Conservation (phyloP, 805 yeast genomes). For the Lachancea meyersii region DNA sequence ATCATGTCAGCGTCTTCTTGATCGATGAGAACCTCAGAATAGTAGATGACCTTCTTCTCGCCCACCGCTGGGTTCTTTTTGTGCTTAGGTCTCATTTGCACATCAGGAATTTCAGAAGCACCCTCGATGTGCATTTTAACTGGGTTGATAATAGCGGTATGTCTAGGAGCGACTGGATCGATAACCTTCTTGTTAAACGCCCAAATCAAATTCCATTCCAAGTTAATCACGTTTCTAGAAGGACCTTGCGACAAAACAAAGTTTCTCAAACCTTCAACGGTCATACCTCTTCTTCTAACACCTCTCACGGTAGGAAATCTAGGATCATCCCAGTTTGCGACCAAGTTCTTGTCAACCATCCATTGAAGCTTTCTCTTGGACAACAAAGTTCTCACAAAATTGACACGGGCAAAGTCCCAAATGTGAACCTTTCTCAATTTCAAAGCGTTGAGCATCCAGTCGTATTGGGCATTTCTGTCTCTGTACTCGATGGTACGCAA, state of each 20-base stretch:
- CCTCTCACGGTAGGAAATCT: conserved; percentile 99
- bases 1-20: conserved; percentile 77
- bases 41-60: conserved; percentile 65
- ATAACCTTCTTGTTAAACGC: conserved; percentile 94
- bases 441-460: conserved; percentile 85
- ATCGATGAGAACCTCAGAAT: conserved; percentile 64
- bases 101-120: conserved; percentile 57
- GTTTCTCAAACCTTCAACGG: conserved; percentile 93
- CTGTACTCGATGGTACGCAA: conserved; percentile 97
- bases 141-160: conserved; percentile 73
- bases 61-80: conserved; percentile 94
- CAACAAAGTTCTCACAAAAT: conserved; percentile 89
- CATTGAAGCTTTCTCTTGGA: conserved; percentile 98
- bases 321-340: conserved; percentile 96
- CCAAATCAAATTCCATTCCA: conserved; percentile 98
- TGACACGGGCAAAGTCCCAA: conserved; percentile 98
- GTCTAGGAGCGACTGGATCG: conserved; percentile 96
- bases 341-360: conserved; percentile 91
- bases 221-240: conserved; percentile 89
- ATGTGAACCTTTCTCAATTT: conserved; percentile 85
- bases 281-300: conserved; percentile 99
- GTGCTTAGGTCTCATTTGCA: conserved; percentile 83
- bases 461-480: conserved; percentile 97
- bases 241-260: conserved; percentile 96
- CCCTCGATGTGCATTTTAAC: conserved; percentile 59